These are phyloP conservation scores for Metschnikowia cubensis DNA, from an alignment of 805 yeast genomes.

Conservation along the genomic window DNA sequence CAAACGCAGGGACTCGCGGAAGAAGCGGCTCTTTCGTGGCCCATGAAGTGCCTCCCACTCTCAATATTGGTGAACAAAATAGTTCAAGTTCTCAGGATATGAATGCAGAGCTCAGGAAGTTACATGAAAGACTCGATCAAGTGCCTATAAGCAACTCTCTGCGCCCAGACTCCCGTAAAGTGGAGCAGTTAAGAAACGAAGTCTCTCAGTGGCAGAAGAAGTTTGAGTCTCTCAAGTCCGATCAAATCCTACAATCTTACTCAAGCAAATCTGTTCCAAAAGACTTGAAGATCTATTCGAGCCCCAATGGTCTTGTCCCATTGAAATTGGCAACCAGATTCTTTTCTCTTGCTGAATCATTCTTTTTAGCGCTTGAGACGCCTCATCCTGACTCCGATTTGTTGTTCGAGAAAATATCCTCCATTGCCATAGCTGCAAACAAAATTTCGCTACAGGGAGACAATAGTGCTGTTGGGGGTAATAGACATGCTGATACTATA, in stretches of 20 bases:
- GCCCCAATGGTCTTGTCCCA: constrained; percentile 46
- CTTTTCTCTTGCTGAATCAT: constrained; percentile 46
- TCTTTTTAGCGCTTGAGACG: constrained; percentile 33
- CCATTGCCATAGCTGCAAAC: constrained; percentile 45
- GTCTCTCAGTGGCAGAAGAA: constrained; percentile 48
- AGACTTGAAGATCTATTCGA: constrained; percentile 27
- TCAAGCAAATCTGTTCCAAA: constrained; percentile 19
- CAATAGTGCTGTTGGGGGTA: constrained; percentile 13
- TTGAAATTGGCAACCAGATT: constrained; percentile 41
- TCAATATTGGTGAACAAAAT: not conserved
- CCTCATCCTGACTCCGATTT: constrained; percentile 29
- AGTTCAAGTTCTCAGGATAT: not conserved
- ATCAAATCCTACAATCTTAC: constrained; percentile 21
- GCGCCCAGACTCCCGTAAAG: constrained; percentile 6
- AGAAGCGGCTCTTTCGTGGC: not conserved
- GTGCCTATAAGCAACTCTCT: constrained; percentile 18
- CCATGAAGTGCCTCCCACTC: not conserved
- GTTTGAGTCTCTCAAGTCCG: constrained; percentile 46
- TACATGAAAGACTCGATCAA: constrained; percentile 28
- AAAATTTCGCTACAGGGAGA: constrained; percentile 35
- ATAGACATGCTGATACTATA: constrained; percentile 40
- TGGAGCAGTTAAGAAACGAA: constrained; percentile 24
- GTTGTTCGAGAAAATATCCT: constrained; percentile 50
- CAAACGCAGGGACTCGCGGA: not conserved
- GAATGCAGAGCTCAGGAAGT: constrained; percentile 20